Conservation (phyloP, 2,329 filamentous ascomycete genomes). For the Penicillium sp. region DNA sequence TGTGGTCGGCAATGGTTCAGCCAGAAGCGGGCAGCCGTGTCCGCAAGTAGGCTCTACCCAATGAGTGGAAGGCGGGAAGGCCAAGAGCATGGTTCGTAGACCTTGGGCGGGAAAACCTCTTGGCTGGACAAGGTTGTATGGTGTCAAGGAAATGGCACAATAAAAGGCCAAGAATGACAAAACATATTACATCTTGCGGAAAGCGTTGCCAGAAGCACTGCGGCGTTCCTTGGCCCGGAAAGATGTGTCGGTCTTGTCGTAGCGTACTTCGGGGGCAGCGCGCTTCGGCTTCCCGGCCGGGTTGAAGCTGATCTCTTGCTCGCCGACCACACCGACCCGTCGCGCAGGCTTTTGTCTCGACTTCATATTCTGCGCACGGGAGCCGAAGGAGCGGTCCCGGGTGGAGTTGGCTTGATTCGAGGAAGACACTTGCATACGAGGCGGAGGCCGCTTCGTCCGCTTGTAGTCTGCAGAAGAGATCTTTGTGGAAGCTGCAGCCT, state of each 20-base stretch:
- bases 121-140: neutral
- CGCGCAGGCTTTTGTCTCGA: slow-evolving; percentile 34
- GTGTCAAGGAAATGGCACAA: neutral
- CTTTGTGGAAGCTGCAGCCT: slow-evolving; percentile 38
- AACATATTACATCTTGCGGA: slow-evolving; percentile 43
- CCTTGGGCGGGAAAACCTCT: neutral
- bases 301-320: slow-evolving; percentile 60
- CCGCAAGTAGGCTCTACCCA: neutral
- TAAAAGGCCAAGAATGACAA: neutral
- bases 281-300: slow-evolving; percentile 48
- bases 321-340: slow-evolving; percentile 42
- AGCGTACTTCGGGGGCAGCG: slow-evolving; percentile 20
- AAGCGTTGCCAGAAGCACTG: slow-evolving; percentile 50
- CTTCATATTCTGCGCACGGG: slow-evolving; percentile 50
- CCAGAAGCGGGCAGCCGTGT: neutral
- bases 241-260: slow-evolving; percentile 22
- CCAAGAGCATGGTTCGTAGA: neutral
- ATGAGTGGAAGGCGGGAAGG: neutral
- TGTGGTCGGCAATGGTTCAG: neutral
- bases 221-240: slow-evolving; percentile 43
- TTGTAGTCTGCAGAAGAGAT: slow-evolving; percentile 57
- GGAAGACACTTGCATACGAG: slow-evolving; percentile 58
- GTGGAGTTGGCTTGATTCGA: slow-evolving; percentile 45
- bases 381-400: slow-evolving; percentile 57
- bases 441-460: slow-evolving; percentile 48